Evolutionary conservation across 768 basidiomycete species (phyloP).

Genomic region (Nidularia pulvinata): DNA sequence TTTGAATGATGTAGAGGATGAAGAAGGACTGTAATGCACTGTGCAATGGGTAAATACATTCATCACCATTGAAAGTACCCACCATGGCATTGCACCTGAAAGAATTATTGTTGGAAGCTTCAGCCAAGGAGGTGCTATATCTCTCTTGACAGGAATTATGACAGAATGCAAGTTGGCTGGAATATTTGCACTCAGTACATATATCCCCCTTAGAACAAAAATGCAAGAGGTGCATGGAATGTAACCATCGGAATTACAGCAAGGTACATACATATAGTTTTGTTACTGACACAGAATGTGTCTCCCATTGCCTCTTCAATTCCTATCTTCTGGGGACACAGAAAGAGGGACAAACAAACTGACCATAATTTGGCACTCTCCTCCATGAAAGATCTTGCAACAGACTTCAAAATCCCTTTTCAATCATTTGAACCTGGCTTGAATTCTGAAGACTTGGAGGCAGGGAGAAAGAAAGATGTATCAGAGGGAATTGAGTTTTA

Average conservation of each 20-base stretch:
- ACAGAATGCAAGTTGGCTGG: conserved; percentile 53
- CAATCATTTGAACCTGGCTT: not conserved
- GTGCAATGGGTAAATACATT: conserved; percentile 51
- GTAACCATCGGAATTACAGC: too few relatives aligned
- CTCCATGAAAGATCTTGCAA: conserved; percentile 47
- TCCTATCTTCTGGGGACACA: conserved; percentile 79
- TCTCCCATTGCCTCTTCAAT: conserved; percentile 42
- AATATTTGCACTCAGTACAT: conserved; percentile 59
- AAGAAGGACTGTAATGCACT: conserved; percentile 45
- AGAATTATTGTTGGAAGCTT: conserved; percentile 74
- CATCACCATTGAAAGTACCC: conserved; percentile 54
- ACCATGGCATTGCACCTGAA: conserved; percentile 50
- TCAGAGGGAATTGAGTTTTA: conserved; percentile 19
- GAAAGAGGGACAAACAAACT: conserved; percentile 60
- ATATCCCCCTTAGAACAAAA: conserved; percentile 55
- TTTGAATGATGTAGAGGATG: conserved; percentile 53
- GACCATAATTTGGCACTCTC: conserved; percentile 41
- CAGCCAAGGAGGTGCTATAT: conserved; percentile 67
- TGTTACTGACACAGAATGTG: conserved; percentile 40
- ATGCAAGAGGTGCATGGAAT: conserved; percentile 41
- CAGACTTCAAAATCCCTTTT: conserved; percentile 40
- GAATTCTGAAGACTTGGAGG: conserved; percentile 2
- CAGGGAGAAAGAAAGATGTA: too few relatives aligned
- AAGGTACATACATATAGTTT: not conserved
- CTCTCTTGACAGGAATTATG: conserved; percentile 56